Evolutionary conservation across 1,139 yeast genomes (phyloP), one percentile per base, ranked within the genome.

Genomic region (Candida sanyaensis): DNA sequence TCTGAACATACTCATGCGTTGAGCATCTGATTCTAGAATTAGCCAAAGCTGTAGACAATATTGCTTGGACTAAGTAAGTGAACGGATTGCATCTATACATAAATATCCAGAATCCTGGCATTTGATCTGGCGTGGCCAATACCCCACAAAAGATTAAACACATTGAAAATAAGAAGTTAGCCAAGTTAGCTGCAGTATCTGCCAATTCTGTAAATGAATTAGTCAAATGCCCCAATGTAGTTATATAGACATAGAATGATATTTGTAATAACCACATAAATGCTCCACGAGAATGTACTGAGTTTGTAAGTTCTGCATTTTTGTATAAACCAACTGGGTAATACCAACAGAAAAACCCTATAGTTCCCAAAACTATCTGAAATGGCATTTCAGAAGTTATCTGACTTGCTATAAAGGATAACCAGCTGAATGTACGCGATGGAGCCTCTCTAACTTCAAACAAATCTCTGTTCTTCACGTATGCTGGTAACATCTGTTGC

Each of bases 371-470:
- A 4, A 82, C 51, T n/a, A 82, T 56, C 60, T 86, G 87, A 86
- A 88, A 87, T 30, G 96, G 96, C 37, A 88, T 64, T 62, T 90
- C 97, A 29, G 81, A 83, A 17, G 84, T 65, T 42, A 89, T 73
- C 66, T 88, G 92, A 29, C 88, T 81, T 32, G 75, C 55, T 53
- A 89, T 70, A 60, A 62, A 65, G 12, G 68, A 57, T 41, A 61
- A 50, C 70, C 70, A 65, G 44, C 65, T 60, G 41, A 61, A 65
- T 0, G 68, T 63, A 52, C 62, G 66, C 8, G 70, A 66, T 32
- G 72, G 74, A 17, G 68, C 54, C 54, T 65, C 70, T 54, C 75
- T 63, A 24, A 64, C 71, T 52, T 69, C 74, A 51, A 69, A 71
- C 41, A 70, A 55, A 49, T 66, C 69, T 59, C 75, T 63, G 51